phyloP scores from a whole-genome alignment of 805 yeast species.

The Candida peoriensis region DNA sequence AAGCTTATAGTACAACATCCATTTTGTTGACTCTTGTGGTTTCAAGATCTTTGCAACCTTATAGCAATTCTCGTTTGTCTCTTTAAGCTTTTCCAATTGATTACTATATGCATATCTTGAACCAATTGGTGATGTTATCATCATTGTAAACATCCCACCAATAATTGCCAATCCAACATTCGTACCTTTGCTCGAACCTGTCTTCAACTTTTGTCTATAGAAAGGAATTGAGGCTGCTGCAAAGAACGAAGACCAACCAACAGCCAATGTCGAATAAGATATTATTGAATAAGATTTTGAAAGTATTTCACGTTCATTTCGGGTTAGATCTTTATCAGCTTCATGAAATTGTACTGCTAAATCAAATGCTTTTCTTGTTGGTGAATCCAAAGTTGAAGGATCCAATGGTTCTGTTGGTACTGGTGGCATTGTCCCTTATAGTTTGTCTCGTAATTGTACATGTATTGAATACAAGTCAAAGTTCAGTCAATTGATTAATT shows the following conservation, averaged over 20 bases:
- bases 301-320: slow-evolving; percentile 37
- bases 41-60: slow-evolving; percentile 24
- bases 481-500: no score
- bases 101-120: slow-evolving; percentile 27
- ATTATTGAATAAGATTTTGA: slow-evolving; percentile 33
- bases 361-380: slow-evolving; percentile 31
- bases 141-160: slow-evolving; percentile 37
- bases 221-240: slow-evolving; percentile 41
- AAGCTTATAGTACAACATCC: slow-evolving; percentile 49
- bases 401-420: no score
- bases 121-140: slow-evolving; percentile 28
- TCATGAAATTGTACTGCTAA: slow-evolving; percentile 45
- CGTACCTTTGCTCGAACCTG: slow-evolving; percentile 31
- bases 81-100: slow-evolving; percentile 27
- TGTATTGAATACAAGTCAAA: no score
- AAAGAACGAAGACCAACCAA: slow-evolving; percentile 38
- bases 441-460: no score
- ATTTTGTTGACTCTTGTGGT: slow-evolving; percentile 31
- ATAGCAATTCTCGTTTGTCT: slow-evolving; percentile 30
- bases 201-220: slow-evolving; percentile 27
- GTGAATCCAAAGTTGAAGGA: background rate
- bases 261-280: slow-evolving; percentile 28
- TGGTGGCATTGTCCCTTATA: no score
- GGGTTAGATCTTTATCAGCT: slow-evolving; percentile 38
- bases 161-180: slow-evolving; percentile 37